Conservation (phyloP, 257 asterid genomes). For the Nicotiana obtusifolia region DNA sequence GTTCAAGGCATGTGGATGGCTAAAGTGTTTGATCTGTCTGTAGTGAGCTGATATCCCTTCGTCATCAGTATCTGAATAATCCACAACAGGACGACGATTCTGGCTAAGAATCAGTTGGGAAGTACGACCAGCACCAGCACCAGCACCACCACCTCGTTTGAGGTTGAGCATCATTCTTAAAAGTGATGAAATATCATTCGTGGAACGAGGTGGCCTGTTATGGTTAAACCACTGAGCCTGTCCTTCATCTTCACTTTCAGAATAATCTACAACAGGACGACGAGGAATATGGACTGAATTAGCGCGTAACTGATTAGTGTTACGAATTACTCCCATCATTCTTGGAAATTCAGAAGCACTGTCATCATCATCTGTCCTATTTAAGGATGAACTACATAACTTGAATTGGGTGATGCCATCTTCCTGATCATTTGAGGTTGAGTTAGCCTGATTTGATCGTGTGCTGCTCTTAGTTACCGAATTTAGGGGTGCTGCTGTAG, state of each 20-base stretch:
- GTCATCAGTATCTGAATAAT: background rate
- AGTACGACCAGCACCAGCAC: background rate
- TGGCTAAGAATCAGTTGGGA: background rate
- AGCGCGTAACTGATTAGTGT: too few relatives aligned
- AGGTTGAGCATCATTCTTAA: background rate
- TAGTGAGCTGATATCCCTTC: background rate
- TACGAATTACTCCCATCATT: background rate
- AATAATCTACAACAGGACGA: background rate
- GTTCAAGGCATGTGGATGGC: background rate
- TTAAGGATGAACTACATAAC: background rate
- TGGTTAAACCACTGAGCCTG: background rate
- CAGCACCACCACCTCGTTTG: background rate
- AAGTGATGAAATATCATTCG: background rate
- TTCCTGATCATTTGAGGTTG: too few relatives aligned
- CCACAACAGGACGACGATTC: background rate
- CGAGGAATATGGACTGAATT: background rate
- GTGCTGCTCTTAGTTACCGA: too few relatives aligned
- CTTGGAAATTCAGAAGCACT: background rate
- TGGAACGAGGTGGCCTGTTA: background rate
- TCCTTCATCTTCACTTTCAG: slow-evolving; percentile 3
- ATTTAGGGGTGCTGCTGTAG: too few relatives aligned
- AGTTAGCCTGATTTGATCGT: too few relatives aligned
- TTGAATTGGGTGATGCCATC: too few relatives aligned
- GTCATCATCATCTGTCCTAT: background rate
- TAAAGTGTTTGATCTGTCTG: background rate